Evolutionary conservation across 257 asterid species (phyloP), one percentile per base, ranked within the genome.

Genomic region (Plantago elongata): DNA sequence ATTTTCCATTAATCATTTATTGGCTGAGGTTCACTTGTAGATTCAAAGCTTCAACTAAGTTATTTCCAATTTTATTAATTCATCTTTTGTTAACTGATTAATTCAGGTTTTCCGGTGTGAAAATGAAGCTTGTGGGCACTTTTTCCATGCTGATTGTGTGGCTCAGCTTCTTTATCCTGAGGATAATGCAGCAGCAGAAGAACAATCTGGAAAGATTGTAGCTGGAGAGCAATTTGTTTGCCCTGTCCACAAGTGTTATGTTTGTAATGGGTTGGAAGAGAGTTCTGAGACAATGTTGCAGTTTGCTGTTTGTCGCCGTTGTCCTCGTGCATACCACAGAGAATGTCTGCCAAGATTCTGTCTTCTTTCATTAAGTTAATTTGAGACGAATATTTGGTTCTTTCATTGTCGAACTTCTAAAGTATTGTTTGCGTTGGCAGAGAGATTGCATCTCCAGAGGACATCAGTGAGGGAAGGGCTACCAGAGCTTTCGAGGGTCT

Each of bases 251-350:
- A 78, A 48, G 61, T 92, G 99, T 66, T 67, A 56, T 51, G 77
- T 50, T 52, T 92, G 99, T 70, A 73, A 83, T 48, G 90, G 75
- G 65, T 59, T 77, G 60, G 98, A 86, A 83, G 80, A 77, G 65
- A 84, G 79, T 73, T 72, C 77, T 22, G 68, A 15, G 9, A 12
- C 9, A 12, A 79, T 74, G 9, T 62, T 74, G 77, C 95, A 81
- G 72, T 89, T 92, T 81, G 96, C 97, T 11, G 75, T 89, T 57
- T 92, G 99, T 69, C 89, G 96, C 66, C 95, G 97, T 44, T 92
- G 99, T 62, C 97, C 99, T 15, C 83, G 75, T 63, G 84, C 91
- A 54, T 92, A 84, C 67, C 99, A 92, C 54, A 78, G 89, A 68
- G 86, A 89, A 77, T 92, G 99, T 67, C 69, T 89, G 75, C 97